Evolutionary conservation across 495 filamentous ascomycete species (phyloP).

Genomic region (Endocarpon pusillum): DNA sequence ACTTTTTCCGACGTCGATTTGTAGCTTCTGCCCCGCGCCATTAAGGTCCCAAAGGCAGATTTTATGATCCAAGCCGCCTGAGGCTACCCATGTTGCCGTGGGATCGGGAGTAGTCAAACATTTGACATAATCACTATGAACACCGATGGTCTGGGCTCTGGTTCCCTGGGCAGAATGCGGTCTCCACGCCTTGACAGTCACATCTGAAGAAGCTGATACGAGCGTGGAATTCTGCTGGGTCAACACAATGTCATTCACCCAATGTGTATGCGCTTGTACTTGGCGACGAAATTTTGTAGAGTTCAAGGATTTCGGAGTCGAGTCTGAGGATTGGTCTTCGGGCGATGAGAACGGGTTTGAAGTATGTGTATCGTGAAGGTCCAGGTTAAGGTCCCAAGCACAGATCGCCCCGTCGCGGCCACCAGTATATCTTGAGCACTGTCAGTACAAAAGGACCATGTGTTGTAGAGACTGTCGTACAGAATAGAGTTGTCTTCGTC

Average conservation of each 20-base stretch:
- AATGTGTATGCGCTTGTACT: conserved; percentile 95
- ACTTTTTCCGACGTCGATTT: conserved; percentile 66
- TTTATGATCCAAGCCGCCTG: conserved; percentile 86
- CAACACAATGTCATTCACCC: conserved; percentile 94
- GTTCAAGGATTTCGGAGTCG: conserved; percentile 10
- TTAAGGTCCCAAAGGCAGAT: conserved; percentile 87
- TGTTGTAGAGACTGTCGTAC: conserved; percentile 36
- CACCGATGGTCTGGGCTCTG: conserved; percentile 66
- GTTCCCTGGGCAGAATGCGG: conserved; percentile 54
- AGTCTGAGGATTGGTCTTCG: conserved; percentile 16
- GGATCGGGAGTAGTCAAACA: conserved; percentile 62
- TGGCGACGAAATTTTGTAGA: conserved; percentile 68
- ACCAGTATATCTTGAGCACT: conserved; percentile 61
- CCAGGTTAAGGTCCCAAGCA: conserved; percentile 71
- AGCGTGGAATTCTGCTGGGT: conserved; percentile 66
- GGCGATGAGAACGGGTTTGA: conserved; percentile 18
- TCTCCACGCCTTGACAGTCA: conserved; percentile 87
- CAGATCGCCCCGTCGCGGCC: conserved; percentile 92
- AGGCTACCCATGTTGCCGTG: conserved; percentile 76
- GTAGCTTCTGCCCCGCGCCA: conserved; percentile 64
- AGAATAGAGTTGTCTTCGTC: conserved; percentile 73
- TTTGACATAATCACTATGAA: conserved; percentile 93
- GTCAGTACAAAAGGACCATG: conserved; percentile 6
- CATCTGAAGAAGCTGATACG: conserved; percentile 88
- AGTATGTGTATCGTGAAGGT: conserved; percentile 14